Evolutionary conservation across 768 basidiomycete species (phyloP).

Genomic region (Leccinum ochraceum): DNA sequence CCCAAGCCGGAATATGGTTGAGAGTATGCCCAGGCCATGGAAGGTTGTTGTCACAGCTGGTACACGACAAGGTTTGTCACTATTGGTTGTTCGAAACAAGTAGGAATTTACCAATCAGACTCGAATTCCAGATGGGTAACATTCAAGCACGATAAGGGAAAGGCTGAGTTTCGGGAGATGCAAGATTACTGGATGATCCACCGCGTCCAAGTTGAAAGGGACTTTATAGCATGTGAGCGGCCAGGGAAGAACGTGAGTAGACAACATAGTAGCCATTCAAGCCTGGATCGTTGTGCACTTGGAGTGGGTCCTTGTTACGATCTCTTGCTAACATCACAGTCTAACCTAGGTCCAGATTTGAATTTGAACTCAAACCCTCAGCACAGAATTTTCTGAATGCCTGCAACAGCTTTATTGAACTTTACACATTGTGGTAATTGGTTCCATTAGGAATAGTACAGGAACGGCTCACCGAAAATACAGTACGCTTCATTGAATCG

Average conservation of each 20-base stretch:
- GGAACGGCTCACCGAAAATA: background rate
- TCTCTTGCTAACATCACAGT: background rate
- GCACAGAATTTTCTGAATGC: background rate
- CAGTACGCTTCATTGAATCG: background rate
- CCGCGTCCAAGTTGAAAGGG: background rate
- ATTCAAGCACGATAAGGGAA: background rate
- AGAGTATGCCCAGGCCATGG: conserved; percentile 3
- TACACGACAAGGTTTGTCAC: background rate
- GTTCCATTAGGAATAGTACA: background rate
- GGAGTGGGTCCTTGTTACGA: background rate
- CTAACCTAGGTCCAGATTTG: background rate
- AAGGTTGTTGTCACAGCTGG: conserved; percentile 1
- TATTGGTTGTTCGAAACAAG: background rate
- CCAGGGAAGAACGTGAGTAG: background rate
- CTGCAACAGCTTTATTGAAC: background rate
- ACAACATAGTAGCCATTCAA: background rate
- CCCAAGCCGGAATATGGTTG: conserved; percentile 4
- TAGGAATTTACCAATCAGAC: background rate
- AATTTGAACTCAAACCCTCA: background rate
- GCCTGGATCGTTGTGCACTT: background rate
- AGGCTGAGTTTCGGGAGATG: background rate
- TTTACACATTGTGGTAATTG: background rate
- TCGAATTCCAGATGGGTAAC: background rate
- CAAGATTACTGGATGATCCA: background rate
- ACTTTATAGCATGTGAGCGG: background rate